Conservation (phyloP, 352 stramenopile genomes). For the Pythium scleroteichum region DNA sequence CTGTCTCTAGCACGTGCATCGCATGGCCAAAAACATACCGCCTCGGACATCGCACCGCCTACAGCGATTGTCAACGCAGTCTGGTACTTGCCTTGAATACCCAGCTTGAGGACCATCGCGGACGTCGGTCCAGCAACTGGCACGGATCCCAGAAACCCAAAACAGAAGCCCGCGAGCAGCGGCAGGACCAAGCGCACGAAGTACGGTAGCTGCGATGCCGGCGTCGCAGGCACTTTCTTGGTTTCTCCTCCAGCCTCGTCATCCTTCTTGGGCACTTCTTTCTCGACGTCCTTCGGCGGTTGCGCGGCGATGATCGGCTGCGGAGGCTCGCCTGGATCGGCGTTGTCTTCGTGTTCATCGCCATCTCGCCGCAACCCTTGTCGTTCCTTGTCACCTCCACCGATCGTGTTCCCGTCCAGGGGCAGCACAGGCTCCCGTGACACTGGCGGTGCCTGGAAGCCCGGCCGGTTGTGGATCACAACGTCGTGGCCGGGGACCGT, state of each 20-base stretch:
- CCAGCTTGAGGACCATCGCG: constrained; percentile 87
- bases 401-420: constrained; percentile 4
- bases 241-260: neutral
- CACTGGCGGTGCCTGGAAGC: constrained; percentile 21
- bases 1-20: neutral
- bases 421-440: neutral
- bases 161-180: constrained; percentile 77
- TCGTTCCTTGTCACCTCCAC: neutral
- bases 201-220: constrained; percentile 37
- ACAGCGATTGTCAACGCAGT: constrained; percentile 79
- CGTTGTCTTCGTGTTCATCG: neutral
- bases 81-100: constrained; percentile 86
- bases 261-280: neutral
- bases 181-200: constrained; percentile 68
- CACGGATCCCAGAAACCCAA: constrained; percentile 85
- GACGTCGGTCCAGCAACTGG: constrained; percentile 83
- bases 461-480: constrained; percentile 21
- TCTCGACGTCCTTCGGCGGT: constrained; percentile 4
- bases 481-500: constrained; percentile 6
- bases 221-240: neutral
- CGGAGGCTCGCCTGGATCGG: constrained; percentile 13
- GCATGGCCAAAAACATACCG: constrained; percentile 46
- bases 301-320: constrained; percentile 18
- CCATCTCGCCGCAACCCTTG: constrained; percentile 15
- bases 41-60: constrained; percentile 82